Evolutionary conservation across 306 rosid genomes (phyloP), one percentile per base, ranked within the genome.

Genomic region (Arachis hypogaea): DNA sequence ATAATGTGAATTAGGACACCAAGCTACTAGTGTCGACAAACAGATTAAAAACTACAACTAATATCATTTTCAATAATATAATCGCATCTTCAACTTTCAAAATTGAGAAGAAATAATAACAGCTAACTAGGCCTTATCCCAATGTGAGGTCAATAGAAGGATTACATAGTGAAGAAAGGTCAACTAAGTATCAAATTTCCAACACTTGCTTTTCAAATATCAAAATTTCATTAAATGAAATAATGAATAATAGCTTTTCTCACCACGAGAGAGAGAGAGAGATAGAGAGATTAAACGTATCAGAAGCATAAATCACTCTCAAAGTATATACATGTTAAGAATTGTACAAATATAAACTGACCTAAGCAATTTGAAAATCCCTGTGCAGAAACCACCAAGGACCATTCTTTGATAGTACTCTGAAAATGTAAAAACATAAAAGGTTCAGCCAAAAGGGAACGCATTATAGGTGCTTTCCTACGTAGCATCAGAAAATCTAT

Each of bases 371-470:
- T 56, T 73, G 82, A 12, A 75, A 78, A 78, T 85, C 82, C 78
- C 80, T 82, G 80, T 93, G 96, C 41, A 89, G 81, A 80, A 93
- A 93, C 97, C 96, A 90, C 97, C 96, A 93, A 9, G 98, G 98
- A 77, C 98, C 98, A 43, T 85, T 86, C 86, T 82, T 90, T 62
- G 90, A 87, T 63, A 80, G 84, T 68, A 87, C 85, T 82, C 98
- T 93, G 88, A 84, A 73, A 74, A 72, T n/a, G 61, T 22, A 62
- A 78, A 79, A 69, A 56, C 54, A 12, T 58, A 16, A 66, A 59
- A 33, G 28, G 28, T 60, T 77, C 64, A 73, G 68, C 22, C 61
- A 66, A 67, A 47, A 11, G 12, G 63, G 43, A 36, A 33, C 30
- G 5, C 55, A 49, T 11, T 11, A 11, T 14, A 49, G 18, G 46